Conservation (phyloP, 257 asterid species). For the Scutellaria minor region DNA sequence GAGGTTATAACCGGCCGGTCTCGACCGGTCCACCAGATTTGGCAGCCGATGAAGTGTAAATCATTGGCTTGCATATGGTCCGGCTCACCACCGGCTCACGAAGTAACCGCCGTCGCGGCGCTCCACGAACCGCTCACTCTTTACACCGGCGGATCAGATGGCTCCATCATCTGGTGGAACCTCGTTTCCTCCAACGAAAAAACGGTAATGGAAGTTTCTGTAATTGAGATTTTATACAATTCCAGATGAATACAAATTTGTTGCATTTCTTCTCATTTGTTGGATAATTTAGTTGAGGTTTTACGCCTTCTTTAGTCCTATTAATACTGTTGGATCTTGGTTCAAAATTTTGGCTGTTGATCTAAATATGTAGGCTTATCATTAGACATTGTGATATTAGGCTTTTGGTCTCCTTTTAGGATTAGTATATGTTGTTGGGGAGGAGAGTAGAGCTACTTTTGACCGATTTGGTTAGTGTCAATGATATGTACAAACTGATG, state of each 20-base stretch:
- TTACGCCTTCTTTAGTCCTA: not conserved
- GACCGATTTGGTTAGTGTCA: conserved; percentile 13
- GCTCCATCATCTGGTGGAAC: conserved; percentile 99
- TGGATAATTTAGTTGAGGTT: conserved; percentile 4
- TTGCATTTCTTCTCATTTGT: not conserved
- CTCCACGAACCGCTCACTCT: conserved; percentile 76
- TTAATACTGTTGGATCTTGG: conserved; percentile 17
- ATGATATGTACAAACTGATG: conserved; percentile 10
- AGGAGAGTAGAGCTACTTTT: conserved; percentile 7
- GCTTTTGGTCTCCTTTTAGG: conserved; percentile 1
- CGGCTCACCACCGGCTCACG: conserved; percentile 80
- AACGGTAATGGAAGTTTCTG: conserved; percentile 42
- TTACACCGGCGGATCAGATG: conserved; percentile 98
- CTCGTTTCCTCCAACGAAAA: conserved; percentile 47
- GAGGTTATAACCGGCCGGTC: conserved; percentile 33
- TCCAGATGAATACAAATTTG: conserved; percentile 3
- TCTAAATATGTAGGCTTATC: not conserved
- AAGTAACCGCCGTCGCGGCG: conserved; percentile 82
- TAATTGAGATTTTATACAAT: not conserved
- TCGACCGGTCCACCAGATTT: conserved; percentile 37
- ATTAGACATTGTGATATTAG: conserved; percentile 11
- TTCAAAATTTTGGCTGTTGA: conserved; percentile 23
- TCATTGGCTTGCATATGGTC: conserved; percentile 98
- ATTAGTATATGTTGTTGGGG: conserved; percentile 22
- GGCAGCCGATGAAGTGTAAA: conserved; percentile 77